A percentile compares a stretch with the other conserved stretches of the same genome.
phyloP scores from a whole-genome alignment of 108 stramenopile genomes.

The Stephanodiscus minutulus region DNA sequence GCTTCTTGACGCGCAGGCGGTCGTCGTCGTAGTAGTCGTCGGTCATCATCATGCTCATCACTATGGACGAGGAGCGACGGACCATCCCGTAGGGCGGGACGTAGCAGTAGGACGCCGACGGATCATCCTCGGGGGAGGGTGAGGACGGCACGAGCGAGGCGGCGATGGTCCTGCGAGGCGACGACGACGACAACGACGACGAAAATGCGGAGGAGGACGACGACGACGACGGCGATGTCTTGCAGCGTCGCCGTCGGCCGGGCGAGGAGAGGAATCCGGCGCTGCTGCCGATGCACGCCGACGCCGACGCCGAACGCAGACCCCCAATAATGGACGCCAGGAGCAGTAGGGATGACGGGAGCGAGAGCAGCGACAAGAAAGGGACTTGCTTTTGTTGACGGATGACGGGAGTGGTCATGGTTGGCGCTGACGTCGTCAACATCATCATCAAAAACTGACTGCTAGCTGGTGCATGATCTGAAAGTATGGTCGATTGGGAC shows the following conservation, averaged over 20 bases:
- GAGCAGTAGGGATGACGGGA: no score
- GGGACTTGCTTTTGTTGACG: no score
- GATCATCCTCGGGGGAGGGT: no score
- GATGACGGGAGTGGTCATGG: no score
- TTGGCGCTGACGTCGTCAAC: no score
- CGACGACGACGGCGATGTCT: background rate
- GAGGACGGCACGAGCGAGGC: no score
- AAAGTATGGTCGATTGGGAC: no score
- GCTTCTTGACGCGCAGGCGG: background rate
- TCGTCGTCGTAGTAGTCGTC: slow-evolving; percentile 4
- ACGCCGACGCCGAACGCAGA: background rate
- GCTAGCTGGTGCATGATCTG: no score
- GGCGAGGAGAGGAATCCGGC: background rate
- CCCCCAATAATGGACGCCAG: no score
- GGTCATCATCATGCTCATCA: slow-evolving; percentile 6
- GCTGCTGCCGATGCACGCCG: background rate
- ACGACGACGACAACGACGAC: background rate
- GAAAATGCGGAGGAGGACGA: background rate
- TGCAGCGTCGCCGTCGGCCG: no score
- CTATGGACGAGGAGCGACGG: slow-evolving; percentile 2
- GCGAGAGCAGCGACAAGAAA: no score
- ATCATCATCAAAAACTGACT: no score
- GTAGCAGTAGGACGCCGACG: slow-evolving; percentile 14
- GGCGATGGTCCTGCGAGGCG: background rate
- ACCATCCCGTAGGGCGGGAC: slow-evolving; percentile 39